Evolutionary conservation across 768 basidiomycete genomes (phyloP).

Genomic region (Podaxis mareebaensis): DNA sequence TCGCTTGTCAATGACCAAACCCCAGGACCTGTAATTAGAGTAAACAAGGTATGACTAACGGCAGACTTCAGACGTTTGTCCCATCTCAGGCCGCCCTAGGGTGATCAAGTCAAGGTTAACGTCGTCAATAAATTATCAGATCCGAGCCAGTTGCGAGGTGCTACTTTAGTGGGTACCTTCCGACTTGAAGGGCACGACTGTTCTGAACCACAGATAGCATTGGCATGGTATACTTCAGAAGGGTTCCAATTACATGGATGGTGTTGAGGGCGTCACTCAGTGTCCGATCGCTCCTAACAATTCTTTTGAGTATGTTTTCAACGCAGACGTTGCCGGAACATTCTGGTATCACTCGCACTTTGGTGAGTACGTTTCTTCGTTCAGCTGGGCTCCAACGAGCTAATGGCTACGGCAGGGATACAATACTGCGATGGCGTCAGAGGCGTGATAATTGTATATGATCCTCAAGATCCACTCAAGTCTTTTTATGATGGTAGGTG

Average conservation of each 20-base stretch:
- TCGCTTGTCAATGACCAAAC: conserved; percentile 28
- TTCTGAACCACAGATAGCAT: conserved; percentile 31
- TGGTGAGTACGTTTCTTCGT: conserved; percentile 18
- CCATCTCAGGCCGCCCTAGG: conserved; percentile 18
- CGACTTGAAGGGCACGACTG: not conserved
- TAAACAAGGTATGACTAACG: conserved; percentile 23
- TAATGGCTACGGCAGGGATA: conserved; percentile 8
- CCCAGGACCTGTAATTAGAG: conserved; percentile 31
- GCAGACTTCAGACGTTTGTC: not conserved
- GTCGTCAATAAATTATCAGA: conserved; percentile 48
- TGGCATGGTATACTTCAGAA: conserved; percentile 55
- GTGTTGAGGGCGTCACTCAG: conserved; percentile 41
- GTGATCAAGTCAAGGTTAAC: conserved; percentile 40
- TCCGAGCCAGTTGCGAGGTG: conserved; percentile 28
- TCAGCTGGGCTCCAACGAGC: not conserved
- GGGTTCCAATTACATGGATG: conserved; percentile 45
- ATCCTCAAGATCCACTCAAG: conserved; percentile 23
- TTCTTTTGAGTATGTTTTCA: conserved; percentile 47
- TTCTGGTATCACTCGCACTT: conserved; percentile 40
- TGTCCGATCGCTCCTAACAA: conserved; percentile 45
- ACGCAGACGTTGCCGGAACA: conserved; percentile 29
- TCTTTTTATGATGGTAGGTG: conserved; percentile 29
- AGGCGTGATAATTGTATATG: conserved; percentile 25
- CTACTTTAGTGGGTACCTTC: conserved; percentile 30
- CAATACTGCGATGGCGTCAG: conserved; percentile 29